Percentiles rank a stretch among this genome's conserved stretches.
These are phyloP conservation scores for Podila verticillata DNA, from an alignment of 192 early-diverging fungal species.

Conservation along the genomic window DNA sequence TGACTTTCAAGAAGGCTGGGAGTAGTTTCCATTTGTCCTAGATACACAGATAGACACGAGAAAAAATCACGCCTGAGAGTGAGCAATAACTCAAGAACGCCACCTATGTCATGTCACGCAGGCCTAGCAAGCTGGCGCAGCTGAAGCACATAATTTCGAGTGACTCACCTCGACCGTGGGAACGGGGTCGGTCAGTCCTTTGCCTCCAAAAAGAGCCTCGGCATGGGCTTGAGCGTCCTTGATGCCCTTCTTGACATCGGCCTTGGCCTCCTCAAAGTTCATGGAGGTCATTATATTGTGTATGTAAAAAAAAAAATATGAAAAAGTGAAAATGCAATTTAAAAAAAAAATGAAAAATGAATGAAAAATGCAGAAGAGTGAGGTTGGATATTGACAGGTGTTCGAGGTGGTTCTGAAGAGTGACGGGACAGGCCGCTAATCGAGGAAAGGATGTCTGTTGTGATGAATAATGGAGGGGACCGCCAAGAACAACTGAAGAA, in stretches of 20 bases:
- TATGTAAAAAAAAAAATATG: not conserved
- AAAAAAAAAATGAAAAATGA: not conserved
- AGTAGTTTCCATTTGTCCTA: constrained; percentile 99
- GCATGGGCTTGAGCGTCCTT: constrained; percentile 43
- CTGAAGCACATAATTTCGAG: not conserved
- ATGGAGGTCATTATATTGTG: constrained; percentile 32
- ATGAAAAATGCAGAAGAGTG: not conserved
- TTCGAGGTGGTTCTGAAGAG: not conserved
- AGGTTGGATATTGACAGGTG: not conserved
- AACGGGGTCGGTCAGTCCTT: constrained; percentile 57
- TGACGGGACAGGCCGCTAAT: too few relatives aligned
- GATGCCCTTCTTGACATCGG: constrained; percentile 31
- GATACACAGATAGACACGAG: not conserved
- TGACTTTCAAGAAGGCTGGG: constrained; percentile 96
- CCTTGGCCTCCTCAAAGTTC: constrained; percentile 46
- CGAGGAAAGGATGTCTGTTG: too few relatives aligned
- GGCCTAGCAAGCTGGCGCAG: constrained; percentile 14
- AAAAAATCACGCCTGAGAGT: not conserved
- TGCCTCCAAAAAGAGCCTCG: constrained; percentile 42
- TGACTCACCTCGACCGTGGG: constrained; percentile 58
- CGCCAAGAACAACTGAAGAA: not conserved
- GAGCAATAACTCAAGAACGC: not conserved
- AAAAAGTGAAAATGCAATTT: not conserved
- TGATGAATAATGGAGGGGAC: too few relatives aligned
- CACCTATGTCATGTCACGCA: not conserved